These are phyloP conservation scores for Davidsoniella neocaledoniae DNA, from an alignment of 2,329 filamentous ascomycete species.

Conservation along the genomic window DNA sequence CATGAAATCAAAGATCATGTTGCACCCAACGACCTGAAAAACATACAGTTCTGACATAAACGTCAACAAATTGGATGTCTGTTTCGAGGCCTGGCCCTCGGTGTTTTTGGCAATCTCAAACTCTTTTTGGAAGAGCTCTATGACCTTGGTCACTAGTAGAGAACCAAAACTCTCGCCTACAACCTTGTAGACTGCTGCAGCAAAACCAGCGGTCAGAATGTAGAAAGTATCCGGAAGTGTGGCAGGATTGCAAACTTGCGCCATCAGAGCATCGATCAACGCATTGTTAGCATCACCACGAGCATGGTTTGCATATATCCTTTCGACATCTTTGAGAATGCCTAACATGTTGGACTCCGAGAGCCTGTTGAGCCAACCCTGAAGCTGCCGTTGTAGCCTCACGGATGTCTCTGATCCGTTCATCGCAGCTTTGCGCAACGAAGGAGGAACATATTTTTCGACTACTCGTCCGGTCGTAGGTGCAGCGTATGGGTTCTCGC, in stretches of 20 bases:
- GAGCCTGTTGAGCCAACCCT: constrained; percentile 81
- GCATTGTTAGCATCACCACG: constrained; percentile 77
- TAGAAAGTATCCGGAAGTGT: constrained; percentile 75
- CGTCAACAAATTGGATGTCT: constrained; percentile 57
- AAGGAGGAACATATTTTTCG: constrained; percentile 79
- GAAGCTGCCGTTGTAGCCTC: constrained; percentile 60
- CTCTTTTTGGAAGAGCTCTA: constrained; percentile 54
- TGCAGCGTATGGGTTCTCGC: constrained; percentile 81
- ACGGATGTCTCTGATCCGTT: constrained; percentile 46
- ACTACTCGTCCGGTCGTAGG: constrained; percentile 34
- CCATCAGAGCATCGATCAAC: constrained; percentile 59
- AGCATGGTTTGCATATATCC: constrained; percentile 66
- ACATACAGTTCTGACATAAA: constrained; percentile 79
- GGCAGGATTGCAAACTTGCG: constrained; percentile 64
- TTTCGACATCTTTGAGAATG: constrained; percentile 67
- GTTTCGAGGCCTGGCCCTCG: constrained; percentile 16
- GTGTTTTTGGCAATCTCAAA: constrained; percentile 29
- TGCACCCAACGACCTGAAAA: constrained; percentile 71
- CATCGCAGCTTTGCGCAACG: constrained; percentile 46
- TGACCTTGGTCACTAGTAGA: constrained; percentile 62
- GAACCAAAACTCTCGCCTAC: constrained; percentile 82
- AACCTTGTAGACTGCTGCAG: constrained; percentile 72
- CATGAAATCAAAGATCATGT: constrained; percentile 81
- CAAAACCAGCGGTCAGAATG: constrained; percentile 78
- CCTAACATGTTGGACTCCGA: constrained; percentile 81